Percentiles rank a stretch among this genome's conserved stretches.
phyloP scores from a whole-genome alignment of 768 basidiomycete species.

The Trametes maxima region DNA sequence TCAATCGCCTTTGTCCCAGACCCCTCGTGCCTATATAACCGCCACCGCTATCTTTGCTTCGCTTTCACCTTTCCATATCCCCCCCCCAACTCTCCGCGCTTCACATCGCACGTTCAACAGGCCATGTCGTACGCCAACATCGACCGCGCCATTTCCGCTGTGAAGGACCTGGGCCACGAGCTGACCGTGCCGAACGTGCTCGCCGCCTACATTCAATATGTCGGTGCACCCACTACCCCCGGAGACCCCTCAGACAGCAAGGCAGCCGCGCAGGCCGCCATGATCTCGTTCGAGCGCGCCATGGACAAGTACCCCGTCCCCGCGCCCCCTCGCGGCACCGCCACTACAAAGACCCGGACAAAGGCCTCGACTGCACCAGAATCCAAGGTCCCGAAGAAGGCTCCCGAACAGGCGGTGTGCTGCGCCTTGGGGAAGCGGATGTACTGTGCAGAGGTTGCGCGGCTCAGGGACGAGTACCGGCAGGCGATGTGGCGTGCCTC shows the following conservation, averaged over 20 bases:
- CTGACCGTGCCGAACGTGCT: slow-evolving; percentile 61
- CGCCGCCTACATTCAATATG: slow-evolving; percentile 68
- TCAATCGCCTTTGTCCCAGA: slow-evolving; percentile 9
- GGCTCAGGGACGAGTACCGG: slow-evolving; percentile 18
- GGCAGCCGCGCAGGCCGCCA: slow-evolving; percentile 96
- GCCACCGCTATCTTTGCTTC: neutral
- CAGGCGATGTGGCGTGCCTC: slow-evolving; percentile 9
- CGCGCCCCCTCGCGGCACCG: neutral
- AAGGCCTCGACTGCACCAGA: neutral
- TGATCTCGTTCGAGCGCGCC: slow-evolving; percentile 55
- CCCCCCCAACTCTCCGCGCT: neutral
- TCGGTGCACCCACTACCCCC: slow-evolving; percentile 80
- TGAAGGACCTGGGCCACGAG: slow-evolving; percentile 17
- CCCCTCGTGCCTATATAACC: slow-evolving; percentile 3
- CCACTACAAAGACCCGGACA: neutral
- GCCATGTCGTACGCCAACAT: slow-evolving; percentile 10
- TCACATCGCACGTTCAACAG: slow-evolving; percentile 1
- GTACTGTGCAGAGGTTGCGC: slow-evolving; percentile 18
- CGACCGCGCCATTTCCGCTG: slow-evolving; percentile 17
- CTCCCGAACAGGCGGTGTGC: neutral
- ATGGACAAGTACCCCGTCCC: slow-evolving; percentile 24
- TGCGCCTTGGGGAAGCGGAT: neutral
- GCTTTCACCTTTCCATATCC: neutral
- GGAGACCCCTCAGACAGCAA: slow-evolving; percentile 80
- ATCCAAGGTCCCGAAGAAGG: neutral